phyloP scores from a whole-genome alignment of 257 asterid species.

The Solanum ossicruentum region DNA sequence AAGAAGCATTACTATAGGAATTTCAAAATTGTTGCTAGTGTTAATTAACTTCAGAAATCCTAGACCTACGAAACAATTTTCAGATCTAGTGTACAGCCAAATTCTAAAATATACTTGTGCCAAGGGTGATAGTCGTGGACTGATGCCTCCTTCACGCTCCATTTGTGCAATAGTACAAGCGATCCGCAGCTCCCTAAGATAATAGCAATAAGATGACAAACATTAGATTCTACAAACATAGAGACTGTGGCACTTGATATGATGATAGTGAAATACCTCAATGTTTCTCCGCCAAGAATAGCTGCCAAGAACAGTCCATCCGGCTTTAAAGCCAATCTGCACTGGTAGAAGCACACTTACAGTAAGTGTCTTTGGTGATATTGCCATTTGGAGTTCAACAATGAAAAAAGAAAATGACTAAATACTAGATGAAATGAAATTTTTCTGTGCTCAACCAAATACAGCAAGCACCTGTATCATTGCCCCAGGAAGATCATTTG shows the following conservation, averaged over 20 bases:
- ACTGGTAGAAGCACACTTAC: conserved; percentile 35
- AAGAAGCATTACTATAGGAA: neutral
- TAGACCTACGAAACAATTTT: neutral
- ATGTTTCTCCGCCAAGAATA: conserved; percentile 94
- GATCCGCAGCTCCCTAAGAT: conserved; percentile 75
- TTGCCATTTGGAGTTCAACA: neutral
- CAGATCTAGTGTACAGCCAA: neutral
- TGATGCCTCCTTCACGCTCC: conserved; percentile 98
- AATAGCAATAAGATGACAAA: neutral
- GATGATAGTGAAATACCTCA: conserved; percentile 29
- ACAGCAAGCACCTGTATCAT: conserved; percentile 77
- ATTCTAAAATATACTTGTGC: conserved; percentile 53
- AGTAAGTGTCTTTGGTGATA: neutral
- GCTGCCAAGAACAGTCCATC: conserved; percentile 95
- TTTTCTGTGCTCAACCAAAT: neutral
- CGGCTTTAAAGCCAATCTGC: conserved; percentile 86
- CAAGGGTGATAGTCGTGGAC: conserved; percentile 90
- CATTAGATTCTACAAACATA: neutral
- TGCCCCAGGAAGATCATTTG: conserved; percentile 97
- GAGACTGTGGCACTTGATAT: conserved; percentile 23
- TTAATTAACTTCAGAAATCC: neutral
- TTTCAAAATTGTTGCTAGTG: neutral
- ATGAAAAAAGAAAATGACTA: neutral
- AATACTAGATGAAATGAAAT: neutral
- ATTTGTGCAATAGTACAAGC: conserved; percentile 93